Evolutionary conservation across 495 filamentous ascomycete species (phyloP).

Genomic region (Usnea hakonensis): DNA sequence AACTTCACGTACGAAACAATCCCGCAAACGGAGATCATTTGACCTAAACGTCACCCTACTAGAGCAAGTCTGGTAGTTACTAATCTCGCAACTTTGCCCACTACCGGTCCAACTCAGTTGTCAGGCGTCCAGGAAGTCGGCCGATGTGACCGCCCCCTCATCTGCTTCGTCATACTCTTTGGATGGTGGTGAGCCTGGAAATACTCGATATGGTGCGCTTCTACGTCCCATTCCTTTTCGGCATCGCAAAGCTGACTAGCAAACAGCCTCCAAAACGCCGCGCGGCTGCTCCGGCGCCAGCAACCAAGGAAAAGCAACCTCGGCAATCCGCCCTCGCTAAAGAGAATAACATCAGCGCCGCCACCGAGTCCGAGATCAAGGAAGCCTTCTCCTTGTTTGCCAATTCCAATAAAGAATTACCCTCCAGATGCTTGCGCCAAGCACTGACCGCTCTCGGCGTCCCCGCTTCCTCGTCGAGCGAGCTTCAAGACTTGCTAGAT

Average conservation of each 20-base stretch:
- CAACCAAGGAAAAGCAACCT: conserved; percentile 25
- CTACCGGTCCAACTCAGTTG: too few species aligned
- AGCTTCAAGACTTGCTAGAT: conserved; percentile 65
- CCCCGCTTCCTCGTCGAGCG: conserved; percentile 50
- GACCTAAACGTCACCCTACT: neutral
- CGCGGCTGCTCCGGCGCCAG: conserved; percentile 10
- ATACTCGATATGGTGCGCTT: conserved; percentile 1
- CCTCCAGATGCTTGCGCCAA: conserved; percentile 20
- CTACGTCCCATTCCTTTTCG: neutral
- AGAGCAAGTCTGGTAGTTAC: neutral
- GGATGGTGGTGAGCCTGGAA: neutral
- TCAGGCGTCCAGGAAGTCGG: too few species aligned
- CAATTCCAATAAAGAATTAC: conserved; percentile 14
- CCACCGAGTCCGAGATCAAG: conserved; percentile 81
- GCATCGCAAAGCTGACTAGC: neutral
- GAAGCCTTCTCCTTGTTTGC: conserved; percentile 84
- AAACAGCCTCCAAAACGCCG: conserved; percentile 20
- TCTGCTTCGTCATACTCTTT: neutral
- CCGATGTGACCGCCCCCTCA: neutral
- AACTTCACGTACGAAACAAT: neutral
- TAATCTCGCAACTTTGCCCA: neutral
- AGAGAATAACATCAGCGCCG: conserved; percentile 72
- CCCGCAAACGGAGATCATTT: neutral
- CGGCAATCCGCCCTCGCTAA: conserved; percentile 75
- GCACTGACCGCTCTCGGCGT: conserved; percentile 63